phyloP scores from a whole-genome alignment of 2,329 filamentous ascomycete genomes.

The Didymella keratinophila region DNA sequence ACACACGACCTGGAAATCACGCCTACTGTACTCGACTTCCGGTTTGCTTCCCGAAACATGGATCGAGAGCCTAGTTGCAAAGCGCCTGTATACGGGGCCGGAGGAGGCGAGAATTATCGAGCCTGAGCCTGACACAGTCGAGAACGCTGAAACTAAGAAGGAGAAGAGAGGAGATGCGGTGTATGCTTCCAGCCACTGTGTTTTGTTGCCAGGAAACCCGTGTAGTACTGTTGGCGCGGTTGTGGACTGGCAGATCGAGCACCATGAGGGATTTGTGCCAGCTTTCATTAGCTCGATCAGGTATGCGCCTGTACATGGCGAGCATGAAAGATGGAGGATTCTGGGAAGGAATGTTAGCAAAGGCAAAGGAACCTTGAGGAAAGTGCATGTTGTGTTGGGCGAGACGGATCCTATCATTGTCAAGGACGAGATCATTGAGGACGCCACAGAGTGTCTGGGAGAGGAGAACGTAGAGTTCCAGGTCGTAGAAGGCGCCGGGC shows the following conservation, averaged over 20 bases:
- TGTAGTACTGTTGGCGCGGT: slow-evolving; percentile 67
- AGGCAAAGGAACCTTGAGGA: slow-evolving; percentile 51
- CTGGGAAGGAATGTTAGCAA: slow-evolving; percentile 56
- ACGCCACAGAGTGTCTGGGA: slow-evolving; percentile 66
- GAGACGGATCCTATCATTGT: slow-evolving; percentile 71
- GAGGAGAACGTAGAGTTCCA: slow-evolving; percentile 64
- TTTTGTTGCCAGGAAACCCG: slow-evolving; percentile 61
- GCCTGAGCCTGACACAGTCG: slow-evolving; percentile 34
- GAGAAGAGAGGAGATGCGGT: slow-evolving; percentile 24
- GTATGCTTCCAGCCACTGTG: slow-evolving; percentile 31
- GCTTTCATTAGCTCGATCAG: slow-evolving; percentile 76
- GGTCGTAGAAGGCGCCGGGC: slow-evolving; percentile 66
- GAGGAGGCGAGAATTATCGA: slow-evolving; percentile 33
- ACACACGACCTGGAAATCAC: slow-evolving; percentile 68
- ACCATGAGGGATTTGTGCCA: slow-evolving; percentile 72
- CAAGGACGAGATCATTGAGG: slow-evolving; percentile 69
- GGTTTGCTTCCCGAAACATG: slow-evolving; percentile 67
- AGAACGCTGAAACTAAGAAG: slow-evolving; percentile 27
- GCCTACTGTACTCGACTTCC: slow-evolving; percentile 68
- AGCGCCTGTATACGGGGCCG: slow-evolving; percentile 42
- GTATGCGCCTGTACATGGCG: slow-evolving; percentile 72
- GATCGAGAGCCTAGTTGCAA: slow-evolving; percentile 55
- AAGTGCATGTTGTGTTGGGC: slow-evolving; percentile 72
- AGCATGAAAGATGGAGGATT: slow-evolving; percentile 67
- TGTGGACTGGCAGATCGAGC: slow-evolving; percentile 72